Percentiles rank a stretch among this genome's conserved stretches.
phyloP scores from a whole-genome alignment of 1,139 yeast species.

The Geotrichum klebahnii region DNA sequence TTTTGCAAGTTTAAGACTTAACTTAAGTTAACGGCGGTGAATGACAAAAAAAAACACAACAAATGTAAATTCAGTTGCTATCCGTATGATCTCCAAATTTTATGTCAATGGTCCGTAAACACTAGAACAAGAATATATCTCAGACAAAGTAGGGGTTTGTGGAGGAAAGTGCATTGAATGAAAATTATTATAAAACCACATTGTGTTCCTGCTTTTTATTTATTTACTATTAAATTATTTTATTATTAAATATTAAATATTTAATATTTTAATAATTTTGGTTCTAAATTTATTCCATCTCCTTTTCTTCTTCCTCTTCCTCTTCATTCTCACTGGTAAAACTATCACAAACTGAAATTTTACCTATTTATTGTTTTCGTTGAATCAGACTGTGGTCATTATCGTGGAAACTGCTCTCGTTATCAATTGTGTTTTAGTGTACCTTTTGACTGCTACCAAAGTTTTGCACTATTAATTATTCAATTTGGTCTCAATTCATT shows the following conservation, averaged over 20 bases:
- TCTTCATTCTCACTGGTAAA: no score
- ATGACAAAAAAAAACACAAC: no score
- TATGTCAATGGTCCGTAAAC: neutral
- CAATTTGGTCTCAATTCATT: no score
- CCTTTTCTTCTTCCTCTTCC: no score
- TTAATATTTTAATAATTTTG: no score
- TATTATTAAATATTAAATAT: neutral
- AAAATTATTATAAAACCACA: slow-evolving; percentile 6
- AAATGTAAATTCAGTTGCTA: no score
- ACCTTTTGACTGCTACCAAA: neutral
- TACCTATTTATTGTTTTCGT: no score
- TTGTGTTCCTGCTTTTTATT: neutral
- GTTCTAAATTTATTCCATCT: no score
- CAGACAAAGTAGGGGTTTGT: neutral
- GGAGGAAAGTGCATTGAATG: neutral
- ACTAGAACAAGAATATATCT: no score
- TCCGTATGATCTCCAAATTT: no score
- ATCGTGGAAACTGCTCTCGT: neutral
- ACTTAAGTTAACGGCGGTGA: no score
- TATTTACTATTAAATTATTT: neutral
- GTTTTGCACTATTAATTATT: neutral
- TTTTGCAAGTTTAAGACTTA: no score
- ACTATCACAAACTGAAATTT: neutral
- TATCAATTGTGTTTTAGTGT: neutral
- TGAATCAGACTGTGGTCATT: neutral